Percentiles rank a stretch among this genome's conserved stretches.
These are phyloP conservation scores for Entomortierella parvispora DNA, from an alignment of 192 early-diverging fungal species.

Conservation along the genomic window DNA sequence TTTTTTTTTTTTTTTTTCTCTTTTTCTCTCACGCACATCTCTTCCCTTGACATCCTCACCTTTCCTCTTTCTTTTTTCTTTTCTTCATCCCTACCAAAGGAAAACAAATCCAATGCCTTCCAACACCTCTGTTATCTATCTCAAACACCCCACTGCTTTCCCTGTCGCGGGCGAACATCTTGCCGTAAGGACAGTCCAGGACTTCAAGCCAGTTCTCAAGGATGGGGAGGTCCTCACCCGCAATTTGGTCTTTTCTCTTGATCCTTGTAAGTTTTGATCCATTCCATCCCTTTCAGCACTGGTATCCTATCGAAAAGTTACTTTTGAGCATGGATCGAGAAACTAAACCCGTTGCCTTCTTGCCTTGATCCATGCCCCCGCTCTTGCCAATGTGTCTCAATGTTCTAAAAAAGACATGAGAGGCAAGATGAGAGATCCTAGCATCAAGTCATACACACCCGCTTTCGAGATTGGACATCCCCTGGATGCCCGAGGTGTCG, in stretches of 20 bases:
- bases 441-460: constrained; percentile 35
- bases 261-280: constrained; percentile 62
- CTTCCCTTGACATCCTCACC: neutral
- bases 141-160: constrained; percentile 54
- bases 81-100: neutral
- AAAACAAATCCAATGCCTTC: constrained; percentile 40
- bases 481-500: constrained; percentile 71
- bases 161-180: constrained; percentile 63
- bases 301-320: neutral
- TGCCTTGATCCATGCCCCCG: neutral
- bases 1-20: neutral
- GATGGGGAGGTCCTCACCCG: constrained; percentile 69
- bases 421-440: constrained; percentile 66
- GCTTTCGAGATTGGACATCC: constrained; percentile 68
- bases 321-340: no score
- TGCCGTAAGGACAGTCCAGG: constrained; percentile 53
- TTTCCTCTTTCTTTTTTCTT: neutral
- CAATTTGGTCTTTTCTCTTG: constrained; percentile 73
- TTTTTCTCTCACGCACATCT: neutral
- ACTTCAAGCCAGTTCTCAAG: constrained; percentile 59
- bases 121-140: constrained; percentile 56
- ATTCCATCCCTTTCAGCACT: neutral
- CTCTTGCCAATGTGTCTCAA: neutral
- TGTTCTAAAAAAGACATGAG: constrained; percentile 66
- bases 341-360: neutral